A percentile compares a stretch with the other conserved stretches of the same genome.
Evolutionary conservation across 352 stramenopile species (phyloP).

Genomic region (Phytophthora ohioensis): DNA sequence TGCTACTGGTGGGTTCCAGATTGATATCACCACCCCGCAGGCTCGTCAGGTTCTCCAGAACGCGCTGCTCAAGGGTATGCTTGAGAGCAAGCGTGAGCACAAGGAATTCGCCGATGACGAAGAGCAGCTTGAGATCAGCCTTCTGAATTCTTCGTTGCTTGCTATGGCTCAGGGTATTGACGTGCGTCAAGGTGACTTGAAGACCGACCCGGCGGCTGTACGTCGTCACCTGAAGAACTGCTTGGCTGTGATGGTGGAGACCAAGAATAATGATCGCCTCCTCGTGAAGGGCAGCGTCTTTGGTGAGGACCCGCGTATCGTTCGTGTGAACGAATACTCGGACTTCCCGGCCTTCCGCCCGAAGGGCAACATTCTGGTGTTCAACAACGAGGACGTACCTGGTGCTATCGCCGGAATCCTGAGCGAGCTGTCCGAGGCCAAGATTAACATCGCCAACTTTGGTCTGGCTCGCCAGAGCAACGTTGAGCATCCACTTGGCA

Average conservation of each 20-base stretch:
- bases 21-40: slow-evolving; percentile 83
- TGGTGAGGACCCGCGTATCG: slow-evolving; percentile 80
- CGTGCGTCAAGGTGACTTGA: slow-evolving; percentile 72
- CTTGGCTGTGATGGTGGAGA: slow-evolving; percentile 77
- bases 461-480: slow-evolving; percentile 77
- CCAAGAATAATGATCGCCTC: slow-evolving; percentile 58
- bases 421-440: slow-evolving; percentile 64
- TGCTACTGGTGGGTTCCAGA: slow-evolving; percentile 66
- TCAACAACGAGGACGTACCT: slow-evolving; percentile 86
- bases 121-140: slow-evolving; percentile 42
- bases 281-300: slow-evolving; percentile 86
- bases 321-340: slow-evolving; percentile 85
- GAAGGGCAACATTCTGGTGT: slow-evolving; percentile 80
- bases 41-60: slow-evolving; percentile 78
- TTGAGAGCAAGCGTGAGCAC: slow-evolving; percentile 63
- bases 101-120: slow-evolving; percentile 21
- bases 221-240: slow-evolving; percentile 83
- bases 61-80: slow-evolving; percentile 76
- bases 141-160: slow-evolving; percentile 77
- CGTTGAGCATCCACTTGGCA: slow-evolving; percentile 69
- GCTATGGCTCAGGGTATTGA: slow-evolving; percentile 84
- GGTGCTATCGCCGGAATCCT: slow-evolving; percentile 82
- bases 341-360: slow-evolving; percentile 87
- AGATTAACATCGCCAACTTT: slow-evolving; percentile 91
- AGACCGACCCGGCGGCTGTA: slow-evolving; percentile 43